A percentile compares a stretch with the other conserved stretches of the same genome.
phyloP scores from a whole-genome alignment of 106 monocot species.

The Phalaenopsis equestris region DNA sequence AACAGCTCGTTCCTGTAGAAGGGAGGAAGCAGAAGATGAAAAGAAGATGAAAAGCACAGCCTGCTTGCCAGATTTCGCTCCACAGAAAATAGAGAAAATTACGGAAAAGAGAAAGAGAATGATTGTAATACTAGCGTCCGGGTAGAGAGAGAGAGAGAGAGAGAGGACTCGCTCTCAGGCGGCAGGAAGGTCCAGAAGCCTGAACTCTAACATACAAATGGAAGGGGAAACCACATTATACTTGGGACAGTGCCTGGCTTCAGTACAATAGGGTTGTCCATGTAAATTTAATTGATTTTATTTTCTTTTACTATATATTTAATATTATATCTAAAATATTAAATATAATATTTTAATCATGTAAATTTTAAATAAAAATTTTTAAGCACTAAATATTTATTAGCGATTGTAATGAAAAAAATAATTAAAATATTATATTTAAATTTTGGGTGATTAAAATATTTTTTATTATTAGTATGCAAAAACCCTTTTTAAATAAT shows the following conservation, averaged over 20 bases:
- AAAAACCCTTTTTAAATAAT: too few relatives aligned
- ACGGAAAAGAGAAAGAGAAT: not conserved
- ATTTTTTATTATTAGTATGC: too few relatives aligned
- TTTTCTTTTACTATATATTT: too few relatives aligned
- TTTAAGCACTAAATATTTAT: too few relatives aligned
- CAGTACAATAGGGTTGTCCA: too few relatives aligned
- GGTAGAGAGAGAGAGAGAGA: not conserved
- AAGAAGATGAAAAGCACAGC: not conserved
- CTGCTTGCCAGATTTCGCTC: not conserved
- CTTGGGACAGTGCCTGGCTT: not conserved
- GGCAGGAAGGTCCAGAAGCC: slow-evolving; percentile 2
- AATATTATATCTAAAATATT: too few relatives aligned
- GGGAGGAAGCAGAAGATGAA: not conserved
- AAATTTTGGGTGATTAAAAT: too few relatives aligned
- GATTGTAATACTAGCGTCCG: not conserved
- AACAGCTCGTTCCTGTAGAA: not conserved
- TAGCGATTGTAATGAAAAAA: too few relatives aligned
- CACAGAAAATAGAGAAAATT: not conserved
- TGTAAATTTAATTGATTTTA: too few relatives aligned
- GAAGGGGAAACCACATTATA: not conserved
- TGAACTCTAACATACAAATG: not conserved
- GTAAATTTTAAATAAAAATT: too few relatives aligned
- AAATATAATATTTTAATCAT: too few relatives aligned
- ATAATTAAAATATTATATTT: too few relatives aligned
- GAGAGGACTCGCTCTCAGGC: not conserved